Base-by-base conservation (phyloP, 164 flowering plant genomes). In the Platanus orientalis region DNA sequence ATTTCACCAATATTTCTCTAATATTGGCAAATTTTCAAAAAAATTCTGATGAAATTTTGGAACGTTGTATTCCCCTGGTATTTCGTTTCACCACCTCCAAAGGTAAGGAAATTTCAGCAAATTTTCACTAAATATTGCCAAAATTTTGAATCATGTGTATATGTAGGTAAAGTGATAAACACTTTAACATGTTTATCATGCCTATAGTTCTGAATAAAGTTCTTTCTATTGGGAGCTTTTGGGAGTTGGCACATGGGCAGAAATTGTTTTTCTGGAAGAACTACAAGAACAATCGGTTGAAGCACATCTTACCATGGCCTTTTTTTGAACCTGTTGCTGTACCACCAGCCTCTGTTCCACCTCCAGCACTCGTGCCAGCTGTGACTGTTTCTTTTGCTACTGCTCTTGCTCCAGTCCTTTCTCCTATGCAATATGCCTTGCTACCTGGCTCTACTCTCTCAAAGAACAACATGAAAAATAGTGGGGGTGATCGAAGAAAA, bases 211-310 rank as follows among this genome's bases (percentile, higher is more conserved):
- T 44, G 7, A 42, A 13, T 34, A 34, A 27, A 17, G 16, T 26
- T 50, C 26, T 42, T 47, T 16, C 24, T 53, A 61, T 62, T 28
- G 11, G 16, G 55, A 57, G n/a, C n/a, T n/a, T 49, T 27, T 54
- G 92, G 97, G 99, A 95, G 71, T 65, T 89, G 87, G 94, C 97
- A 11, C 97, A 95, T 66, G 81, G 99, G 73, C 97, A 95, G 69
- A 97, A 95, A 63, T 89, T 92, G 72, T 95, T 77, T 63, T 92
- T 78, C 57, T 95, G 97, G 99, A 95, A 92, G 80, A 95, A 85
- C 70, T 85, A 89, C 61, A 80, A 96, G 68, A 90, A 85, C 80
- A 95, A 95, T 64, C 76, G 97, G 50, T 61, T 92, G 79, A 89
- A 95, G 74, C 96, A 92, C 73, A 90, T 95, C 51, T 63, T 87